A percentile compares a stretch with the other conserved stretches of the same genome.
Evolutionary conservation across 441 rosid genomes (phyloP).

Genomic region (Erysimum cheiri): DNA sequence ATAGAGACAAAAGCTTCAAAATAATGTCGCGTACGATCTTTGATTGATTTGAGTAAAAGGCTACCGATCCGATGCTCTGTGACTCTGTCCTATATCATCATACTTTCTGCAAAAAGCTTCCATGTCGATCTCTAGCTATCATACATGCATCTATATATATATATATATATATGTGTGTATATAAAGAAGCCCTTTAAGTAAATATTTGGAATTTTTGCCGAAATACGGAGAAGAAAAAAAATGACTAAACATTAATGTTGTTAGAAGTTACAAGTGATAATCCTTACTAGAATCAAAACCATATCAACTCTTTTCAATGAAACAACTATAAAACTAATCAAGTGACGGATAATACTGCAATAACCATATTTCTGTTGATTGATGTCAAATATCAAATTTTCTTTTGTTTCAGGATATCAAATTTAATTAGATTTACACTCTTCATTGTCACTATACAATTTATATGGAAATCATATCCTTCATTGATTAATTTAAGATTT

Average conservation of each 20-base stretch:
- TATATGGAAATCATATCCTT: too few relatives aligned
- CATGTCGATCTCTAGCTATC: conserved; percentile 30
- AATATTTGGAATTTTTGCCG: too few relatives aligned
- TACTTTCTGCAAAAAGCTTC: conserved; percentile 49
- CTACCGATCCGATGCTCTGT: conserved; percentile 48
- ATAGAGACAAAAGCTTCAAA: conserved; percentile 23
- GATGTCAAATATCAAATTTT: too few relatives aligned
- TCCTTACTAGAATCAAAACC: neutral
- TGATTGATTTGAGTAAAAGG: conserved; percentile 41
- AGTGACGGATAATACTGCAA: too few relatives aligned
- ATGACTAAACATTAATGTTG: neutral
- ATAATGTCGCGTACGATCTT: conserved; percentile 24
- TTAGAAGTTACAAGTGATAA: neutral
- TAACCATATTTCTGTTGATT: too few relatives aligned
- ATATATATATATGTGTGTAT: neutral
- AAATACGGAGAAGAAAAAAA: too few relatives aligned
- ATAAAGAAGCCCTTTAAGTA: too few relatives aligned
- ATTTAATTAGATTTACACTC: neutral
- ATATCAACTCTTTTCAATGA: too few relatives aligned
- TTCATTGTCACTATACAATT: neutral
- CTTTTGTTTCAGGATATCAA: neutral
- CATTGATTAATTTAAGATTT: too few relatives aligned
- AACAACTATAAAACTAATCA: too few relatives aligned
- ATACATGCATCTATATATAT: neutral
- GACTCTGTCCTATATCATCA: conserved; percentile 35